Evolutionary conservation across 768 basidiomycete species (phyloP).

Genomic region (Suillus discolor): DNA sequence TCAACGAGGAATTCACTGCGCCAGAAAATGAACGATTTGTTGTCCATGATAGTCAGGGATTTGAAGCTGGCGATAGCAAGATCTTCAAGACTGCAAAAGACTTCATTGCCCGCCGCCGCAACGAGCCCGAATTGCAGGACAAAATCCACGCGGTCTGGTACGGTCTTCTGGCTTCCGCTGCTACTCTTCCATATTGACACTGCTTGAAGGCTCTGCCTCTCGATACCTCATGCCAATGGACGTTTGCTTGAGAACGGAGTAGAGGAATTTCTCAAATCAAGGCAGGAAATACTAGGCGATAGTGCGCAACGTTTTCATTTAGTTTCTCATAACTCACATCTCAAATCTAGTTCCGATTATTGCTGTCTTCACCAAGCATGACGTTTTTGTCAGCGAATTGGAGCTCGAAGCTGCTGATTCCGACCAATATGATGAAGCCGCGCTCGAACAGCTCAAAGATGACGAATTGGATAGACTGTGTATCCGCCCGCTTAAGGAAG

Average conservation of each 20-base stretch:
- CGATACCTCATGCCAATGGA: slow-evolving; percentile 11
- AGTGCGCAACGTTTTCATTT: neutral
- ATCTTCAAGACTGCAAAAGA: slow-evolving; percentile 8
- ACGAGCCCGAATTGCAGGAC: slow-evolving; percentile 16
- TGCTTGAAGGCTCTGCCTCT: slow-evolving; percentile 9
- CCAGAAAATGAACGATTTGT: slow-evolving; percentile 17
- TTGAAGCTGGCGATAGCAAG: slow-evolving; percentile 13
- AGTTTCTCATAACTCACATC: neutral
- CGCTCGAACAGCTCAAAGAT: neutral
- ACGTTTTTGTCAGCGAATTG: neutral
- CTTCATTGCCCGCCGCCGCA: slow-evolving; percentile 15
- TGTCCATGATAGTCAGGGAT: slow-evolving; percentile 19
- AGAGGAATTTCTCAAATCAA: slow-evolving; percentile 3
- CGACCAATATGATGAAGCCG: neutral
- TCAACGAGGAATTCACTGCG: slow-evolving; percentile 14
- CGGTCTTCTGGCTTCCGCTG: neutral
- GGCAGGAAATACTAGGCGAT: slow-evolving; percentile 6
- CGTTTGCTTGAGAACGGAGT: slow-evolving; percentile 10
- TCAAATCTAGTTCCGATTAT: slow-evolving; percentile 9
- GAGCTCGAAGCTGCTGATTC: slow-evolving; percentile 4
- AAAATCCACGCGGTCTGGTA: slow-evolving; percentile 20
- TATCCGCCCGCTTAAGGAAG: slow-evolving; percentile 6
- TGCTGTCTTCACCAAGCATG: slow-evolving; percentile 12
- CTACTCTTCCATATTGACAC: neutral
- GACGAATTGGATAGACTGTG: slow-evolving; percentile 5